Base-by-base conservation (phyloP, 805 yeast genomes). In the Metschnikowia rubicola region DNA sequence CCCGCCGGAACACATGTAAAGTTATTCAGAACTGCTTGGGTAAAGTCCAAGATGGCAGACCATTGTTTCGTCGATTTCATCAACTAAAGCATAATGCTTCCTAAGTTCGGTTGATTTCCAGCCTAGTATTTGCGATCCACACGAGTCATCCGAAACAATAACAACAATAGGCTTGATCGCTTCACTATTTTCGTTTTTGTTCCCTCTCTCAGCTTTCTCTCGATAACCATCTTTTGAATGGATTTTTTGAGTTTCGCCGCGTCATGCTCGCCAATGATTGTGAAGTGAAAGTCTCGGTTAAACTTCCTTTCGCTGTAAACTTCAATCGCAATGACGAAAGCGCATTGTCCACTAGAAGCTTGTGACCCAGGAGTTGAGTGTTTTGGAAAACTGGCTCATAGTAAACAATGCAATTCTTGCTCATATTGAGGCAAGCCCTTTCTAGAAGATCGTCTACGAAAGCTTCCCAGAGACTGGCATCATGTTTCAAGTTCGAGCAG, bases 191-290 rank as follows among this genome's bases (percentile, higher is more conserved):
- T 31, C n/a, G 3, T 3, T 31, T n/a, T 8, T 31, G 1, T 6
- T 11, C 11, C 11, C n/a, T 31, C 33, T 11, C 10, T 31, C 33
- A 17, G 11, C 29, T 19, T 1, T 35, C 38, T 17, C 21, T 35
- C 29, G 62, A 60, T 39, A 70, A 61, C 76, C 76, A 71, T 53
- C 65, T 63, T 56, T 65, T 71, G 51, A 72, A 69, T 28, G 73
- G 71, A 49, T 69, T 71, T 52, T 66, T 70, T 29, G 64, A 49
- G 38, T 53, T 49, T 10, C 58, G 39, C 39, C 61, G 59, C 41
- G 60, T 39, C 19, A 56, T 53, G 41, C 59, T 56, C 3, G 64
- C 58, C 33, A 65, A 46, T 38, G 68, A 60, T 19, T 49, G 51
- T 17, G 59, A 51, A 43, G 66, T 61, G 48, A 62, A 58, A 9